Evolutionary conservation across 176 grass and related monocot genomes (phyloP).

Genomic region (Carex kokanica): DNA sequence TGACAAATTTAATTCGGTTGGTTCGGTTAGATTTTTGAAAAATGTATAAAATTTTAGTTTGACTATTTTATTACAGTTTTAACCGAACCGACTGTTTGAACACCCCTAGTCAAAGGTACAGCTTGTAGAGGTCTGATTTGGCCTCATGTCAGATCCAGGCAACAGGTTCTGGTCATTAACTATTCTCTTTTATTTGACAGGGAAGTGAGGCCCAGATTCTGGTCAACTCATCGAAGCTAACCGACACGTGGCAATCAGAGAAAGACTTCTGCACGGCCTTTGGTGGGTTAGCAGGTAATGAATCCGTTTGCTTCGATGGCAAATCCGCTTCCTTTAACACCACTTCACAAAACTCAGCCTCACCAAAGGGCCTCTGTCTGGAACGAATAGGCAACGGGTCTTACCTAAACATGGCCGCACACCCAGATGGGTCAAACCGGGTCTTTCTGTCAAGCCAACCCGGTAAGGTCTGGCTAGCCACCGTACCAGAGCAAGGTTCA

Average conservation of each 20-base stretch:
- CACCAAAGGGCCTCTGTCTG: conserved; percentile 76
- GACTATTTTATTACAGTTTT: no score
- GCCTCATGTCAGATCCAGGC: neutral
- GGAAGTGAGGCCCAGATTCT: neutral
- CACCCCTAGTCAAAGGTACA: conserved; percentile 35
- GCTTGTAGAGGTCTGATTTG: neutral
- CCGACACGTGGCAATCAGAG: conserved; percentile 68
- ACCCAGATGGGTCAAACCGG: conserved; percentile 91
- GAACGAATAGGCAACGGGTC: conserved; percentile 83
- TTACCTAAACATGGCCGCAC: conserved; percentile 71
- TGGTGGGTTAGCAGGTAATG: conserved; percentile 49
- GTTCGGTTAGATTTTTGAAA: no score
- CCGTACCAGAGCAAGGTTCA: conserved; percentile 73
- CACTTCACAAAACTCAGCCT: conserved; percentile 36
- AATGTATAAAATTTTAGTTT: no score
- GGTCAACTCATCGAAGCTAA: conserved; percentile 46
- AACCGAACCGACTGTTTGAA: no score
- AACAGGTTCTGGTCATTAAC: conserved; percentile 11
- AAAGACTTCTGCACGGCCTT: conserved; percentile 66
- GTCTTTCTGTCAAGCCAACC: conserved; percentile 77
- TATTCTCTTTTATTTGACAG: conserved; percentile 10
- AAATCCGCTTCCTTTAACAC: conserved; percentile 63
- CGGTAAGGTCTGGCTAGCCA: conserved; percentile 82
- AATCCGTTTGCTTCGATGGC: conserved; percentile 65
- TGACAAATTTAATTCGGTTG: no score